Conservation (phyloP, 225 moss, liverwort and hornwort species). For the Anthoceros angustus region DNA sequence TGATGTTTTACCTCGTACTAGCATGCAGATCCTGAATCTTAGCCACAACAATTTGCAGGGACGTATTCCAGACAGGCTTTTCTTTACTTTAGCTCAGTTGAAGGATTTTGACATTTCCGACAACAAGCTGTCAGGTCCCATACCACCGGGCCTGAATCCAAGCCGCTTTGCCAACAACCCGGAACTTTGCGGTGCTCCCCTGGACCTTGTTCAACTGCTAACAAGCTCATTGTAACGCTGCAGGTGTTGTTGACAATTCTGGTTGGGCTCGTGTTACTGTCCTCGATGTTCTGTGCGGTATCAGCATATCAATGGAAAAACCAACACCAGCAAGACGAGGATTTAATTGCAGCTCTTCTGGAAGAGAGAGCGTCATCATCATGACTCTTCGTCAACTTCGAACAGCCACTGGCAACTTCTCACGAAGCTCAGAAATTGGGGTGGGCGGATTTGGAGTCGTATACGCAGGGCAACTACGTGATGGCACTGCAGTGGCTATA, state of each 20-base stretch:
- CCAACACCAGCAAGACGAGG: constrained; percentile 10
- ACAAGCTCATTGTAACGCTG: neutral
- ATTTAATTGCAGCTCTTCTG: constrained; percentile 7
- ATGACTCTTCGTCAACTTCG: neutral
- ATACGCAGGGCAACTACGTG: constrained; percentile 5
- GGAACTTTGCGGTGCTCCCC: constrained; percentile 8
- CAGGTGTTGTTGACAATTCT: constrained; percentile 5
- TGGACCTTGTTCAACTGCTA: neutral
- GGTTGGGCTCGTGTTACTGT: neutral
- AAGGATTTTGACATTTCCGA: neutral
- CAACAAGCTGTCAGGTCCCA: constrained; percentile 1
- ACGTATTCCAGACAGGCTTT: neutral
- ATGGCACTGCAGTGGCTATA: constrained; percentile 5
- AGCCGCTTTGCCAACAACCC: constrained; percentile 7
- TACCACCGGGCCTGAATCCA: neutral
- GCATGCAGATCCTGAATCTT: constrained; percentile 5
- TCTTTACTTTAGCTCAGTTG: neutral
- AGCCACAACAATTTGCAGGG: constrained; percentile 5
- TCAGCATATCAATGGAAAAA: constrained; percentile 2
- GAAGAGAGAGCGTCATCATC: neutral
- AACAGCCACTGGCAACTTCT: constrained; percentile 11
- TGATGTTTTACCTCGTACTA: neutral
- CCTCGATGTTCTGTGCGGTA: neutral
- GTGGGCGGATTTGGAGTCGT: neutral
- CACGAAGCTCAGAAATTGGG: neutral